Evolutionary conservation across 2,329 filamentous ascomycete genomes (phyloP), one percentile per base, ranked within the genome.

Genomic region (Fusarium acutatum): DNA sequence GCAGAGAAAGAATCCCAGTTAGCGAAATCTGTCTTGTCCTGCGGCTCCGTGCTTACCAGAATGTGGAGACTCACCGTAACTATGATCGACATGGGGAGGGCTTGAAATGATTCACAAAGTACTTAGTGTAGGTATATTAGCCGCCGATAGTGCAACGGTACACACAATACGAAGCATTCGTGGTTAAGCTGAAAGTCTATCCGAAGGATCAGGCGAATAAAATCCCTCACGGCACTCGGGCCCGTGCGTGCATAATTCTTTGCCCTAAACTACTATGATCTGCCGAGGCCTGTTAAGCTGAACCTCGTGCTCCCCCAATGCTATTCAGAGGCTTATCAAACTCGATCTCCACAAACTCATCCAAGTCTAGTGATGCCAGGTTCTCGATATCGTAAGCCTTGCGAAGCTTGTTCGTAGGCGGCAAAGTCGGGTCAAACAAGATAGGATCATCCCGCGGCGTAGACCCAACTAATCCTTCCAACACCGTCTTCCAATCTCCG

Each of bases 401-500:
- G 18, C 37, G 43, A 26, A 57, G 11, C n/a, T n/a, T n/a, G n/a
- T n/a, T 56, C 5, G 58, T 66, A 3, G 63, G 49, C 9, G 58
- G 58, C 35, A 38, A 12, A 22, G 41, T 50, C 7, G 49, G 35
- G 15, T 67, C 43, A 24, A 69, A 61, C 3, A 62, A 34, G 12
- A 67, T 38, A 22, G 62, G 62, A 14, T 67, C 62, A 26, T 69
- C 62, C 1, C 26, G 44, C 12, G 73, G 70, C 4, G 72, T 75
- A n/a, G 64, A 69, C 34, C 78, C 79, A 66, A 80, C 79, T 20
- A 82, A 44, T 4, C 35, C 63, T 22, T 76, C 75, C 24, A 80
- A 52, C n/a, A 78, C 75, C 0, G 77, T 76, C 46, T 73, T 77
- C 50, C 77, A 78, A 20, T 81, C 80, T 3, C 75, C 79, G 35